Conservation (phyloP, 2,329 filamentous ascomycete species). For the Venturia nashicola region DNA sequence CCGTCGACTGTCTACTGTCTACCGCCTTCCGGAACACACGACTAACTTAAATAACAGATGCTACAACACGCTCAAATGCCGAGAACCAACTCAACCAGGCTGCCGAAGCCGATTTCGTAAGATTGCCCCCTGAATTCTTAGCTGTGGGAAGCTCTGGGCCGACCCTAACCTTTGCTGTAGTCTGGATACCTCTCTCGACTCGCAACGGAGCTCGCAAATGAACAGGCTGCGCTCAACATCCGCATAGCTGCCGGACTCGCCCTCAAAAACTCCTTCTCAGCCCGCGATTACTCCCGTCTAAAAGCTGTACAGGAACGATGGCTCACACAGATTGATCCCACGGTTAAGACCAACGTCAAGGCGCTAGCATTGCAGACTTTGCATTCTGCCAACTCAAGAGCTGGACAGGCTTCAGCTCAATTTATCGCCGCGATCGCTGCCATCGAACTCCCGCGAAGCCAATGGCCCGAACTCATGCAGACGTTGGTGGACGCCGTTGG, state of each 20-base stretch:
- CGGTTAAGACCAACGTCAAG: constrained; percentile 82
- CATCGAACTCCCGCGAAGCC: constrained; percentile 83
- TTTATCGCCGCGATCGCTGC: constrained; percentile 90
- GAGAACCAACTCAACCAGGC: constrained; percentile 91
- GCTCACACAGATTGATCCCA: constrained; percentile 68
- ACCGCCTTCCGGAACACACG: constrained; percentile 17
- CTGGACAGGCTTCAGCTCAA: constrained; percentile 81
- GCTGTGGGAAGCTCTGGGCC: background rate
- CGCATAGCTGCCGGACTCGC: constrained; percentile 91
- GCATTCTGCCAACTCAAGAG: constrained; percentile 63
- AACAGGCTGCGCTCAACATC: constrained; percentile 68
- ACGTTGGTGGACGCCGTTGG: constrained; percentile 86
- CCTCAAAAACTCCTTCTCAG: constrained; percentile 95
- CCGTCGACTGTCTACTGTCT: constrained; percentile 15
- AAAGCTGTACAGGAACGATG: constrained; percentile 89
- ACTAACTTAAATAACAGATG: constrained; percentile 49
- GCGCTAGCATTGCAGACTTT: constrained; percentile 81
- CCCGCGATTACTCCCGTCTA: constrained; percentile 77
- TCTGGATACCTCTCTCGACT: constrained; percentile 86
- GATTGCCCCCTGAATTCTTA: constrained; percentile 22
- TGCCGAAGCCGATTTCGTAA: constrained; percentile 89
- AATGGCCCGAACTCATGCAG: constrained; percentile 89
- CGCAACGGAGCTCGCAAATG: constrained; percentile 88
- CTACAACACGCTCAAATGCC: constrained; percentile 74
- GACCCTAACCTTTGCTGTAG: constrained; percentile 33